Percentiles rank a stretch among this genome's conserved stretches.
These are phyloP conservation scores for Cyclotella cryptica DNA, from an alignment of 108 stramenopile species.

Conservation along the genomic window DNA sequence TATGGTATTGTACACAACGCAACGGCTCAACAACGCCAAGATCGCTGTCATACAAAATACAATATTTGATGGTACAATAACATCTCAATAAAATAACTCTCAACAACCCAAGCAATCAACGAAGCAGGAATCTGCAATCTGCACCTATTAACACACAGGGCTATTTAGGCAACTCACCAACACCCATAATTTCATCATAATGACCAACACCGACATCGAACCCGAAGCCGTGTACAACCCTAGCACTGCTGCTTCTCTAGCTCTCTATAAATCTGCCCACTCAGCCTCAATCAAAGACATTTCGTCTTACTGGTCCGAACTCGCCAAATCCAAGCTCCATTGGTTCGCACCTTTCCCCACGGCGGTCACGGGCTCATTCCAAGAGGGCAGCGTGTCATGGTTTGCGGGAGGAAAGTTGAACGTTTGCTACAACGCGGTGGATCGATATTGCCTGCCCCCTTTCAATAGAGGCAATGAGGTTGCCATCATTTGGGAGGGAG, in stretches of 20 bases:
- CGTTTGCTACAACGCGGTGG: constrained; percentile 87
- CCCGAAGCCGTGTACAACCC: constrained; percentile 34
- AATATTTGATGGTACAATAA: not conserved
- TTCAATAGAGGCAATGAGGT: constrained; percentile 66
- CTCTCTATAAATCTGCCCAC: constrained; percentile 64
- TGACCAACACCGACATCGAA: constrained; percentile 5
- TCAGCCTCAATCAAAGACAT: constrained; percentile 64
- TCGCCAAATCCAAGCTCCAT: constrained; percentile 67
- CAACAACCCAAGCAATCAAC: not conserved
- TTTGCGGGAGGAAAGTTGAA: constrained; percentile 89
- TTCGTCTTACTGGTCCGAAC: constrained; percentile 65
- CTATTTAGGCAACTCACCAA: not conserved
- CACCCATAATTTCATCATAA: constrained; percentile 3
- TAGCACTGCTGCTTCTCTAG: constrained; percentile 40
- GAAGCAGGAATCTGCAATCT: no score
- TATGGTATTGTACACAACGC: no score
- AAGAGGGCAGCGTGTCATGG: constrained; percentile 74
- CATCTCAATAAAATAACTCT: not conserved
- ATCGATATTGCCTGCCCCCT: constrained; percentile 68
- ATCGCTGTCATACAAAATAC: not conserved
- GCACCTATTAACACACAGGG: no score
- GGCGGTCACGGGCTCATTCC: constrained; percentile 58
- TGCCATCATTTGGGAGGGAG: constrained; percentile 90
- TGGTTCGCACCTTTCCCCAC: constrained; percentile 74
- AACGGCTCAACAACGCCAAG: not conserved